Evolutionary conservation across 2,329 filamentous ascomycete genomes (phyloP), one percentile per base, ranked within the genome.

Genomic region (Gnomoniopsis smithogilvyi): DNA sequence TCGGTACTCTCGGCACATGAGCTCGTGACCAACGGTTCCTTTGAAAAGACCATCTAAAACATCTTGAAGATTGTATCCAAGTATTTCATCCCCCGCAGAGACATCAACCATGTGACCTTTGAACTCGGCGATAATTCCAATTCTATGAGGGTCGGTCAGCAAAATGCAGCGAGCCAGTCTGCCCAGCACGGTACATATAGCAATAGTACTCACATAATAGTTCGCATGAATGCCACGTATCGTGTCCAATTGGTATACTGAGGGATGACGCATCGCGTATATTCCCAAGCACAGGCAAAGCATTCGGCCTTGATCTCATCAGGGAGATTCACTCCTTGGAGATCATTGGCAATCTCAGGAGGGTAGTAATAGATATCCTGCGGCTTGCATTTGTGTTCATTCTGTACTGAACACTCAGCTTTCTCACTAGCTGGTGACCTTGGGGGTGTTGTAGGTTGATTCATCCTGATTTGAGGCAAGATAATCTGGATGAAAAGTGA

Each of bases 201-300:
- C 8, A 15, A 36, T 8, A 15, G 8, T 36, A 15, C 34, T 36
- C 15, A 15, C 48, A 64, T 58, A 47, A 67, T 63, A 54, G 59
- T 64, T 8, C 65, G 63, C 22, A 47, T 47, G 47, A 67, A 69
- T 38, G 63, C 64, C 12, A 68, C 26, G 46, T 67, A 68, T 14
- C 65, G 64, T 2, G 51, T 30, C 60, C 62, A 65, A 57, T 68
- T 68, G 33, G 65, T 66, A 54, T 61, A 68, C 4, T 63, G 47
- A 0, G 67, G 67, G n/a, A 68, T 67, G 1, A 68, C 64, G 45
- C 62, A 64, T 19, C 66, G 51, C 2, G 64, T 59, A 45, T 69
- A 69, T 56, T 68, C 65, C 63, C 64, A 69, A 0, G 65, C 66
- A 12, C 58, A 64, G 10, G 64, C 65, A 7, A 66, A 48, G 2